These are phyloP conservation scores for Leccinum laetum DNA, from an alignment of 1,284 basidiomycete species.

Conservation along the genomic window DNA sequence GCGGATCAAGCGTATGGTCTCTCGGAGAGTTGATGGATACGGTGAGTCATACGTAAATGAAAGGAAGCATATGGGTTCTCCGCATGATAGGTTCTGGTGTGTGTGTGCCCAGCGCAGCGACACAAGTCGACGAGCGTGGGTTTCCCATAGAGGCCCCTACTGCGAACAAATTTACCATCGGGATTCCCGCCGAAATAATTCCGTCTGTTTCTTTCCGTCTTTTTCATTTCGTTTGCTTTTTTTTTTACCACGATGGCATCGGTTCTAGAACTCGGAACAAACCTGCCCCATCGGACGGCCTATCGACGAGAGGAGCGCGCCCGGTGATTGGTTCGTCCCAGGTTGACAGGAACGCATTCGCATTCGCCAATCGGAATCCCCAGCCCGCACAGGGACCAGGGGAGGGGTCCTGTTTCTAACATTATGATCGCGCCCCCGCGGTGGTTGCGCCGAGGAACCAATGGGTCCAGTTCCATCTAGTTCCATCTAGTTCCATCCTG, in stretches of 20 bases:
- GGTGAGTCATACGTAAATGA: constrained; percentile 7
- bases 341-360: not conserved
- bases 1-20: constrained; percentile 2
- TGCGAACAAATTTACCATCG: constrained; percentile 1
- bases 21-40: constrained; percentile 18
- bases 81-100: not conserved
- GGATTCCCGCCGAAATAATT: constrained; percentile 1
- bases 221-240: not conserved
- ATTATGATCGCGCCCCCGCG: not conserved
- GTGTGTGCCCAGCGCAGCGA: not conserved
- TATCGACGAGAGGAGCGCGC: not conserved
- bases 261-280: constrained; percentile 7
- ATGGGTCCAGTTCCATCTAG: not conserved
- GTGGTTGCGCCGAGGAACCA: not conserved
- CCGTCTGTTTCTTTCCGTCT: not conserved
- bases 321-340: not conserved
- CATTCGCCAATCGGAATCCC: not conserved
- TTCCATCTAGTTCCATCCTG: not conserved
- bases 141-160: constrained; percentile 1
- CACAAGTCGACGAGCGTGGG: not conserved
- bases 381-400: not conserved
- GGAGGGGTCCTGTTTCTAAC: no score
- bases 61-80: constrained; percentile 3
- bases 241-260: constrained; percentile 18
- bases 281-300: not conserved